phyloP scores from a whole-genome alignment of 1,139 yeast genomes.

The Magnusiomyces tetraspermus region DNA sequence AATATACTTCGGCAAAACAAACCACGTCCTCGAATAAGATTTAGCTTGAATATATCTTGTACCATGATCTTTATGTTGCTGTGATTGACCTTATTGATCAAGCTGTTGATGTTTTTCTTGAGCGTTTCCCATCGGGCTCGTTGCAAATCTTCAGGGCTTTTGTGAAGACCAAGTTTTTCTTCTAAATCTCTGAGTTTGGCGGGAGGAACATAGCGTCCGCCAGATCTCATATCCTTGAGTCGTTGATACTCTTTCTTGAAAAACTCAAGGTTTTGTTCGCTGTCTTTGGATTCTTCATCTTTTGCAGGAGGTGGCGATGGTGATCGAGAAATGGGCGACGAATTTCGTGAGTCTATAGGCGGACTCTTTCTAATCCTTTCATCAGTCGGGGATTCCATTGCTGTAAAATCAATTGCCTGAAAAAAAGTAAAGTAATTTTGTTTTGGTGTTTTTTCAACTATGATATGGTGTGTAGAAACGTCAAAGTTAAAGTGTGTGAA shows the following conservation, averaged over 20 bases:
- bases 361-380: no score
- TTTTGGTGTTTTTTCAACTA: neutral
- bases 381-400: no score
- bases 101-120: constrained; percentile 40
- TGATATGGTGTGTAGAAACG: neutral
- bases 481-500: neutral
- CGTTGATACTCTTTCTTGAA: constrained; percentile 34
- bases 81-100: constrained; percentile 39
- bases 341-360: no score
- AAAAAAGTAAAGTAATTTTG: neutral
- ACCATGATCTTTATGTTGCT: constrained; percentile 43
- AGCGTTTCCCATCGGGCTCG: constrained; percentile 47
- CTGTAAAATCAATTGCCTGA: neutral
- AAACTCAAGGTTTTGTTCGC: constrained; percentile 17
- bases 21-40: constrained; percentile 54
- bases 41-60: constrained; percentile 43
- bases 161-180: constrained; percentile 30
- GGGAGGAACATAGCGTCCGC: constrained; percentile 47
- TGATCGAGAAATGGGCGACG: no score
- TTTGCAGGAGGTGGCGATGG: constrained; percentile 5
- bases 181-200: constrained; percentile 40
- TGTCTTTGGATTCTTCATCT: constrained; percentile 4
- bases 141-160: constrained; percentile 38
- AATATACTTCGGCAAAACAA: constrained; percentile 47
- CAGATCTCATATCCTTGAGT: constrained; percentile 35